Percentiles rank a stretch among this genome's conserved stretches.
These are phyloP conservation scores for Groenewaldozyma sp. DNA, from an alignment of 1,139 yeast genomes.

Conservation along the genomic window DNA sequence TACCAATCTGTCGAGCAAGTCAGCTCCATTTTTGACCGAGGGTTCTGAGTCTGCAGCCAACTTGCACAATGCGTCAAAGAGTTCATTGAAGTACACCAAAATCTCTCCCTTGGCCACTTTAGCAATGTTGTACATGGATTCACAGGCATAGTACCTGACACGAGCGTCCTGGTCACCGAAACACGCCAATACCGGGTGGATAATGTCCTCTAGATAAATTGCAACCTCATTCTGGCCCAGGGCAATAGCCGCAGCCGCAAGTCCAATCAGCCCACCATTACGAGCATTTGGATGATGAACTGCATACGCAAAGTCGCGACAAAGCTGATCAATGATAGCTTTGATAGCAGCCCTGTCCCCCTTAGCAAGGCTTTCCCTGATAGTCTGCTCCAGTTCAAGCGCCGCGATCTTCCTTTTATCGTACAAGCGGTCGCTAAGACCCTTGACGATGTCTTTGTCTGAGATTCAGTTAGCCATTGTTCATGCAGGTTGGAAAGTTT, in stretches of 20 bases:
- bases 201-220: conserved; percentile 68
- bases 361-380: conserved; percentile 59
- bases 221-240: conserved; percentile 64
- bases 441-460: conserved; percentile 73
- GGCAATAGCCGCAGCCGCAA: conserved; percentile 74
- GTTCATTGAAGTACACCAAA: conserved; percentile 80
- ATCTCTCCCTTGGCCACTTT: conserved; percentile 96
- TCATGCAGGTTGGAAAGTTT: no score
- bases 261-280: conserved; percentile 67
- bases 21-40: conserved; percentile 94
- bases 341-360: conserved; percentile 63
- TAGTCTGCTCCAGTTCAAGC: conserved; percentile 72
- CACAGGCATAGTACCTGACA: conserved; percentile 95
- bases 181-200: conserved; percentile 90
- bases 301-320: conserved; percentile 65
- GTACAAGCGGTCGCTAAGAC: conserved; percentile 80
- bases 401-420: conserved; percentile 96
- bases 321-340: conserved; percentile 55
- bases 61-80: conserved; percentile 82
- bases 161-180: conserved; percentile 96
- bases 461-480: background rate
- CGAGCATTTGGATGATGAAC: conserved; percentile 70
- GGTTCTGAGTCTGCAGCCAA: conserved; percentile 88
- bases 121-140: conserved; percentile 89
- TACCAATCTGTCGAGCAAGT: conserved; percentile 76